Evolutionary conservation across 2,329 filamentous ascomycete genomes (phyloP).

Genomic region (Neopestalotiopsis rosae): DNA sequence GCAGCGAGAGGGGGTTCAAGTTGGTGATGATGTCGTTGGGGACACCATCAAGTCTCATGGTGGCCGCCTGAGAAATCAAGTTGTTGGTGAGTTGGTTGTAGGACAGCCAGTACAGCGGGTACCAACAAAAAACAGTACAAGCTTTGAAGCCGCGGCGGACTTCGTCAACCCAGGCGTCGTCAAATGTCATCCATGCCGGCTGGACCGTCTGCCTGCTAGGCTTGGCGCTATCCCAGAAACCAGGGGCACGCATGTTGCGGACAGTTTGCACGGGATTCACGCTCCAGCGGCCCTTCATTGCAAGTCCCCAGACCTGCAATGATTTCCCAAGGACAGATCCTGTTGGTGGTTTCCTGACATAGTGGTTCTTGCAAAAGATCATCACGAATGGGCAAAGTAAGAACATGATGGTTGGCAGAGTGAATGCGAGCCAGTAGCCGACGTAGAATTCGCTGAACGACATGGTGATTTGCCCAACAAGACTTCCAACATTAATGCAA

Average conservation of each 20-base stretch:
- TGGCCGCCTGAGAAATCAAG: constrained; percentile 67
- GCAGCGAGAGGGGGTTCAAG: constrained; percentile 75
- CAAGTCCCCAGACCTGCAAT: constrained; percentile 62
- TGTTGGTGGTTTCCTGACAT: constrained; percentile 61
- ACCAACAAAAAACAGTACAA: constrained; percentile 74
- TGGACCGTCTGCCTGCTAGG: constrained; percentile 63
- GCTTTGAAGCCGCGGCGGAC: constrained; percentile 72
- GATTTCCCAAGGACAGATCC: constrained; percentile 57
- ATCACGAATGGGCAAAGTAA: constrained; percentile 66
- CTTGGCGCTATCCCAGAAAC: constrained; percentile 72
- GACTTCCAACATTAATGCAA: constrained; percentile 71
- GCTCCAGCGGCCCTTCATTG: constrained; percentile 68
- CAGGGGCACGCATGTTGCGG: constrained; percentile 43
- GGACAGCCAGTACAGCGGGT: constrained; percentile 66
- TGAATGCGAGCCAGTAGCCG: constrained; percentile 75
- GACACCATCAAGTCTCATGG: constrained; percentile 70
- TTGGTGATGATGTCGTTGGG: constrained; percentile 82
- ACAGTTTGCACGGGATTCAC: constrained; percentile 56
- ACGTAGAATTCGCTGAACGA: constrained; percentile 77
- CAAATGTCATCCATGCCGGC: constrained; percentile 79
- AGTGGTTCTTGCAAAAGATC: constrained; percentile 62
- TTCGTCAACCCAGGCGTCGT: constrained; percentile 84
- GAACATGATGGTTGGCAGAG: constrained; percentile 72
- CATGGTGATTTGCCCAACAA: constrained; percentile 67
- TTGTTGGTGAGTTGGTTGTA: constrained; percentile 68